phyloP scores from a whole-genome alignment of 495 filamentous ascomycete species.

The Podospora didyma region DNA sequence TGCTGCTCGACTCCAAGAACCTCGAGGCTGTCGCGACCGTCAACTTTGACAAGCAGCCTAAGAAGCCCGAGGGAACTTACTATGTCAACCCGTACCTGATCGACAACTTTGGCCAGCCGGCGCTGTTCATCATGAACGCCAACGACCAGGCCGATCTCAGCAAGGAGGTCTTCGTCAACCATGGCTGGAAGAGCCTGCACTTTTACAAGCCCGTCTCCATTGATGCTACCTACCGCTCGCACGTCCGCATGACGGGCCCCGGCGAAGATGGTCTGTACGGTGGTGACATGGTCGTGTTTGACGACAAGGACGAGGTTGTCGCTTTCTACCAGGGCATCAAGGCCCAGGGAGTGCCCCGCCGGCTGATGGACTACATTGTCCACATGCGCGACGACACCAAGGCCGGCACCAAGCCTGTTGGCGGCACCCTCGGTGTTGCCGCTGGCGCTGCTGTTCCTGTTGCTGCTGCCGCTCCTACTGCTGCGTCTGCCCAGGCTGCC shows the following conservation, averaged over 20 bases:
- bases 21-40: slow-evolving; percentile 63
- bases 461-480: neutral
- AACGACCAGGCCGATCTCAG: slow-evolving; percentile 59
- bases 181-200: slow-evolving; percentile 58
- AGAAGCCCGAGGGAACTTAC: slow-evolving; percentile 44
- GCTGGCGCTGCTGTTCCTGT: neutral
- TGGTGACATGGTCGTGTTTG: neutral
- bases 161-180: slow-evolving; percentile 57
- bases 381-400: neutral
- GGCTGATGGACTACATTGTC: neutral
- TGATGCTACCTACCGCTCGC: slow-evolving; percentile 52
- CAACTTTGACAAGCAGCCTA: slow-evolving; percentile 47
- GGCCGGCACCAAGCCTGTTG: neutral
- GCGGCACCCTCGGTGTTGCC: slow-evolving; percentile 7
- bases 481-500: neutral
- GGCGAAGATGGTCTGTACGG: neutral
- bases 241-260: slow-evolving; percentile 47
- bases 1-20: slow-evolving; percentile 61
- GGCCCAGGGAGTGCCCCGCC: too few species aligned
- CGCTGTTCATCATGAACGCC: slow-evolving; percentile 70
- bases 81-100: slow-evolving; percentile 63
- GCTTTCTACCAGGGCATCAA: slow-evolving; percentile 19
- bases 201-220: slow-evolving; percentile 59
- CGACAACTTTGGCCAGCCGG: slow-evolving; percentile 56
- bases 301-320: slow-evolving; percentile 28